Evolutionary conservation across 78 protist species (phyloP).

Genomic region (Tieghemostelium lacteum): DNA sequence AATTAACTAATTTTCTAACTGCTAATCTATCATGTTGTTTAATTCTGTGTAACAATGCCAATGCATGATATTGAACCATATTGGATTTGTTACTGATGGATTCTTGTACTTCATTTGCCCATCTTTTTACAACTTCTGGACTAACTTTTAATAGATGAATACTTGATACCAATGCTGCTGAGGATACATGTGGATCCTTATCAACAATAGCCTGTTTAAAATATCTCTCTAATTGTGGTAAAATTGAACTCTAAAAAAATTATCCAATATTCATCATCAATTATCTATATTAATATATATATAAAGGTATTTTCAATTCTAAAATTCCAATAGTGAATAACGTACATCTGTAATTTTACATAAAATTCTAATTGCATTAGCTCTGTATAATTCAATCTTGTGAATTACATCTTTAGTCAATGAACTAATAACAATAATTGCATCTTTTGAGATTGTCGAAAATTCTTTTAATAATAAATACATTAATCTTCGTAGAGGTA

Average conservation of each 20-base stretch:
- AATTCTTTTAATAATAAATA: conserved; percentile 95
- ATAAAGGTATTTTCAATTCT: no score
- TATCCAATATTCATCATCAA: background rate
- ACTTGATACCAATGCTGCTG: conserved; percentile 97
- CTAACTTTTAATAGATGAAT: conserved; percentile 83
- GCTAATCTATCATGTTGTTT: conserved; percentile 93
- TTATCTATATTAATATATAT: background rate
- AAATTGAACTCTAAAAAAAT: conserved; percentile 78
- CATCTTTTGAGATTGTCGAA: conserved; percentile 90
- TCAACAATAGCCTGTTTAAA: conserved; percentile 98
- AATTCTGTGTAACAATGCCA: conserved; percentile 92
- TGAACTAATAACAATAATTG: conserved; percentile 91
- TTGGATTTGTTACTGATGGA: conserved; percentile 75
- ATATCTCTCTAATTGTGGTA: conserved; percentile 95
- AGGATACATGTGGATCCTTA: conserved; percentile 91
- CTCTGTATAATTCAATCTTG: conserved; percentile 89
- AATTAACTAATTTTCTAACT: conserved; percentile 89
- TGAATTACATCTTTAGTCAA: conserved; percentile 93
- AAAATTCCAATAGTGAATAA: background rate
- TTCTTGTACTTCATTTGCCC: conserved; percentile 85
- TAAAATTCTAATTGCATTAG: conserved; percentile 97
- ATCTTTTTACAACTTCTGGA: conserved; percentile 89
- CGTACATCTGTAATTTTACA: conserved; percentile 93
- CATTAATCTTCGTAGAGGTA: conserved; percentile 92
- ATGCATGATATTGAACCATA: conserved; percentile 98